Evolutionary conservation across 2,329 filamentous ascomycete species (phyloP).

Genomic region (Pseudogymnoascus sp.): DNA sequence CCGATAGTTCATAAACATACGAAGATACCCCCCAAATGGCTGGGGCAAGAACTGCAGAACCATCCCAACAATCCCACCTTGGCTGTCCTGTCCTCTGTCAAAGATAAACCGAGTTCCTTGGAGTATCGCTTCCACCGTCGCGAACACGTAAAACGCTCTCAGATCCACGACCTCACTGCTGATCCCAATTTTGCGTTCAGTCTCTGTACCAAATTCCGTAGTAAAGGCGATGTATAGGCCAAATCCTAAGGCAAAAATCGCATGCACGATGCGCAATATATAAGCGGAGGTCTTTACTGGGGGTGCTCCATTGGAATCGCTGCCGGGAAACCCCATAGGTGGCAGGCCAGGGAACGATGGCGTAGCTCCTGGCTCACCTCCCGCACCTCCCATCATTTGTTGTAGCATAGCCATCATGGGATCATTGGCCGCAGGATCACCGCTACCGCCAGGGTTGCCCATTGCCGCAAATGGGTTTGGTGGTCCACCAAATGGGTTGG

Average conservation of each 20-base stretch:
- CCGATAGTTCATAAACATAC: conserved; percentile 54
- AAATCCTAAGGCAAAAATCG: conserved; percentile 59
- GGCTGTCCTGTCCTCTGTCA: conserved; percentile 49
- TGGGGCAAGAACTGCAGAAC: conserved; percentile 58
- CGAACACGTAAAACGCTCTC: conserved; percentile 62
- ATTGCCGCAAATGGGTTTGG: conserved; percentile 22
- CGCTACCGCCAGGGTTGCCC: conserved; percentile 24
- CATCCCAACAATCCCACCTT: conserved; percentile 54
- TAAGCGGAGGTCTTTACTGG: conserved; percentile 35
- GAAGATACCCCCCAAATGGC: conserved; percentile 52
- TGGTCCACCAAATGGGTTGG: conserved; percentile 28
- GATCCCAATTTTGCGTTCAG: conserved; percentile 42
- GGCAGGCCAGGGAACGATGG: conserved; percentile 34
- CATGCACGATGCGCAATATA: conserved; percentile 67
- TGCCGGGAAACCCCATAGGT: conserved; percentile 27
- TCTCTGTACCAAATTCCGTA: conserved; percentile 60
- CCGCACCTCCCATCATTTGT: conserved; percentile 52
- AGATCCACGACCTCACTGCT: conserved; percentile 15
- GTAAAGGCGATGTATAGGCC: conserved; percentile 62
- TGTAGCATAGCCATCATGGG: conserved; percentile 69
- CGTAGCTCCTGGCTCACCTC: conserved; percentile 25
- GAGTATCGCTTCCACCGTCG: conserved; percentile 64
- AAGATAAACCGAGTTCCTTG: conserved; percentile 64
- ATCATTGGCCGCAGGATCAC: conserved; percentile 36
- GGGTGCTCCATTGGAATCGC: conserved; percentile 20